A percentile compares a stretch with the other conserved stretches of the same genome.
phyloP scores from a whole-genome alignment of 2,329 filamentous ascomycete species.

The Aureobasidium sp. region DNA sequence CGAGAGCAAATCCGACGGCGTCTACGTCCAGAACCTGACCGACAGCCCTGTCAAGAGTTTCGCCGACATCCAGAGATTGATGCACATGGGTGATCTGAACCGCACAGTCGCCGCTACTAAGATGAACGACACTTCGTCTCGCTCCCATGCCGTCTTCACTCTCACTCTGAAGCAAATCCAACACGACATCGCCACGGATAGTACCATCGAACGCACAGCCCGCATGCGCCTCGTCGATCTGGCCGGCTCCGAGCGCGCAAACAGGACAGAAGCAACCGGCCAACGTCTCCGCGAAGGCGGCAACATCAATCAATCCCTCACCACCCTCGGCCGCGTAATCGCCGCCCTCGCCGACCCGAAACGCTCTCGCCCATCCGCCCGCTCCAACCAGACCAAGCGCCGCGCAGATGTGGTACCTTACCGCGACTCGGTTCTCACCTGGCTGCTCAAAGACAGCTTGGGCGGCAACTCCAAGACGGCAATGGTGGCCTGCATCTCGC shows the following conservation, averaged over 20 bases:
- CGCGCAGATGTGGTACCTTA: constrained; percentile 66
- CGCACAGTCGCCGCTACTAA: constrained; percentile 90
- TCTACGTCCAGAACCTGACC: constrained; percentile 93
- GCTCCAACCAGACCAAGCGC: constrained; percentile 39
- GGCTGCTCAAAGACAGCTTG: constrained; percentile 91
- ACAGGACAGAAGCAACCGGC: constrained; percentile 90
- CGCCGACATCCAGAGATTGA: constrained; percentile 78
- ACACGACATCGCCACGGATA: constrained; percentile 93
- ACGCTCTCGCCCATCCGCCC: constrained; percentile 42
- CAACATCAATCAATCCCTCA: constrained; percentile 98
- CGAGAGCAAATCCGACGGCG: constrained; percentile 88
- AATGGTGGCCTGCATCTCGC: constrained; percentile 97
- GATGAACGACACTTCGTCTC: constrained; percentile 98
- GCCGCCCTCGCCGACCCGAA: constrained; percentile 75
- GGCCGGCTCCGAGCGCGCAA: constrained; percentile 89
- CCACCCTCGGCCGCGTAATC: constrained; percentile 90
- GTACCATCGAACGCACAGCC: constrained; percentile 90
- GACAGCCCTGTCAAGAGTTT: constrained; percentile 87
- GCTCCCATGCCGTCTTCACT: constrained; percentile 95
- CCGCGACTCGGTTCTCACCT: constrained; percentile 74
- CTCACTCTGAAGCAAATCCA: constrained; percentile 98
- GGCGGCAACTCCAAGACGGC: constrained; percentile 97
- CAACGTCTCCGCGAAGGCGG: constrained; percentile 85
- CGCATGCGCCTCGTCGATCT: constrained; percentile 92
- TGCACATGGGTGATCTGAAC: constrained; percentile 82